A percentile compares a stretch with the other conserved stretches of the same genome.
phyloP scores from a whole-genome alignment of 108 stramenopile species.

The Discostella stelligeroides region DNA sequence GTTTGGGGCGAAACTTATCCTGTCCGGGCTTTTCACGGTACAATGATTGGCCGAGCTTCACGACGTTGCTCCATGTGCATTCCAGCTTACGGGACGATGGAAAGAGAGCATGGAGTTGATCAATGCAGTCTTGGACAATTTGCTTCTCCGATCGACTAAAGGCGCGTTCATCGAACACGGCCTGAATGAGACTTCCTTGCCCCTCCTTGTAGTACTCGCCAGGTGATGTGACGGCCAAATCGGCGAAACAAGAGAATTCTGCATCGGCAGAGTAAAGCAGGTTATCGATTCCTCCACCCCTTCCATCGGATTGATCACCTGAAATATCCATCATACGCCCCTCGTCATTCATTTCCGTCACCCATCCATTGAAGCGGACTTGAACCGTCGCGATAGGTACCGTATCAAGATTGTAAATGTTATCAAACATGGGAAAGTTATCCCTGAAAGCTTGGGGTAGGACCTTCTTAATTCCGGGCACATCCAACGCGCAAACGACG shows the following conservation, averaged over 20 bases:
- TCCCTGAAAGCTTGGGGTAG: slow-evolving; percentile 90
- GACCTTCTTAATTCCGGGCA: slow-evolving; percentile 96
- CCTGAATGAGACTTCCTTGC: slow-evolving; percentile 89
- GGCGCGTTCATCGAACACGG: slow-evolving; percentile 91
- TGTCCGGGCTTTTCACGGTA: slow-evolving; percentile 95
- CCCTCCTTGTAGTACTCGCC: slow-evolving; percentile 94
- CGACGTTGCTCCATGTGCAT: slow-evolving; percentile 95
- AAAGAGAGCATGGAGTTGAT: slow-evolving; percentile 85
- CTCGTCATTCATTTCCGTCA: slow-evolving; percentile 92
- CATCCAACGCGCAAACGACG: slow-evolving; percentile 91
- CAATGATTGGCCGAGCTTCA: slow-evolving; percentile 91
- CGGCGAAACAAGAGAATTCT: slow-evolving; percentile 97
- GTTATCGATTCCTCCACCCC: slow-evolving; percentile 93
- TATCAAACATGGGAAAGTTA: slow-evolving; percentile 87
- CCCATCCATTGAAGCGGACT: slow-evolving; percentile 96
- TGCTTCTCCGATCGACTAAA: slow-evolving; percentile 77
- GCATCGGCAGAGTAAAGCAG: slow-evolving; percentile 95
- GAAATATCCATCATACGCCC: slow-evolving; percentile 85
- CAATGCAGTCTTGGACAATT: slow-evolving; percentile 85
- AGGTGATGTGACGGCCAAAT: slow-evolving; percentile 93
- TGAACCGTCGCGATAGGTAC: slow-evolving; percentile 98
- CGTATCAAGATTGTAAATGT: slow-evolving; percentile 95
- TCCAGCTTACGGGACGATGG: slow-evolving; percentile 91
- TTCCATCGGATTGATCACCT: slow-evolving; percentile 89
- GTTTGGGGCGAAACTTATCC: slow-evolving; percentile 93